Evolutionary conservation across 2,329 filamentous ascomycete species (phyloP).

Genomic region (Trichoderma koningii): DNA sequence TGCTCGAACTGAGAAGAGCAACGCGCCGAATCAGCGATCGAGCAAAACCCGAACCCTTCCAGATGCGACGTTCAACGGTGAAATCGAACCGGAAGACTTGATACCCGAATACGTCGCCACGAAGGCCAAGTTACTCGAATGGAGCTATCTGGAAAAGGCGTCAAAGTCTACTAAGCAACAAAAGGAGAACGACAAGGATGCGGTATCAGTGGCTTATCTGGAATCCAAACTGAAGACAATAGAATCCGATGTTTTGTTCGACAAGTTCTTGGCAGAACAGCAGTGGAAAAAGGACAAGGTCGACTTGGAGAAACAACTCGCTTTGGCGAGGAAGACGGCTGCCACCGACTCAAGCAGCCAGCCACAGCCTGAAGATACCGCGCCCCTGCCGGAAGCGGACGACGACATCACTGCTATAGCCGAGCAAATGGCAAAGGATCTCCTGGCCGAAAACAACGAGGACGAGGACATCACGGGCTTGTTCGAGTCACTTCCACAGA

Average conservation of each 20-base stretch:
- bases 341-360: constrained; percentile 7
- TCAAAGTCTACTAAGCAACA: constrained; percentile 27
- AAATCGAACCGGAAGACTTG: constrained; percentile 74
- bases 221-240: constrained; percentile 75
- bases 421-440: constrained; percentile 58
- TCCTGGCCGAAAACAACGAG: constrained; percentile 52
- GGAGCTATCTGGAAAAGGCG: constrained; percentile 38
- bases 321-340: constrained; percentile 46
- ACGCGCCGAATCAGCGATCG: constrained; percentile 33
- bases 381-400: constrained; percentile 46
- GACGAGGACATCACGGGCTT: constrained; percentile 52
- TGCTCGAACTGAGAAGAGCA: constrained; percentile 41
- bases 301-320: constrained; percentile 62
- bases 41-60: constrained; percentile 34
- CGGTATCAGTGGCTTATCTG: constrained; percentile 61
- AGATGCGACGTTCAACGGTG: constrained; percentile 61
- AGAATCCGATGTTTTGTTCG: constrained; percentile 76
- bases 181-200: constrained; percentile 37
- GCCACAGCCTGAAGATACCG: constrained; percentile 40
- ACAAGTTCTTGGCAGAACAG: constrained; percentile 64
- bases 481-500: constrained; percentile 62
- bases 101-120: constrained; percentile 76
- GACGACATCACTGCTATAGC: constrained; percentile 49
- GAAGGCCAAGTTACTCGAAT: constrained; percentile 66
- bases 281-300: constrained; percentile 64